These are phyloP conservation scores for Trichoderma arundinaceum DNA, from an alignment of 2,329 filamentous ascomycete genomes.

Conservation along the genomic window DNA sequence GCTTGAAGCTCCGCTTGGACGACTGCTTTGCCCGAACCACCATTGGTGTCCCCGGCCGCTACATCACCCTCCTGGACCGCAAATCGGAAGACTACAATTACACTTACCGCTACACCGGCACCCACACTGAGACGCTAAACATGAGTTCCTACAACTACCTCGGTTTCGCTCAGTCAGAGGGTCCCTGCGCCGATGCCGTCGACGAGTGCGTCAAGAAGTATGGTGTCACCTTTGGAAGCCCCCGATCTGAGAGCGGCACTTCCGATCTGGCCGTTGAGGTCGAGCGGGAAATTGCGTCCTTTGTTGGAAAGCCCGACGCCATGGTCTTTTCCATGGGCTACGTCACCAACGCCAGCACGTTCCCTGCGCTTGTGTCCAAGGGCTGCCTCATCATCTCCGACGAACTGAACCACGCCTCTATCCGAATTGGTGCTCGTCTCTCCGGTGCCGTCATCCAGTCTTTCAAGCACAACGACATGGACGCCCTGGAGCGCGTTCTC, in stretches of 20 bases:
- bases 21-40: slow-evolving; percentile 94
- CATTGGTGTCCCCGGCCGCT: slow-evolving; percentile 91
- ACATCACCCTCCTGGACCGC: slow-evolving; percentile 90
- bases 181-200: slow-evolving; percentile 90
- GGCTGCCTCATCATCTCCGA: slow-evolving; percentile 95
- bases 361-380: slow-evolving; percentile 90
- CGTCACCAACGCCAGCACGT: slow-evolving; percentile 90
- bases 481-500: slow-evolving; percentile 80
- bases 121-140: slow-evolving; percentile 92
- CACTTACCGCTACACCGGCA: slow-evolving; percentile 87
- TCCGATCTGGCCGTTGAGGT: slow-evolving; percentile 88
- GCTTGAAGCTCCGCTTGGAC: slow-evolving; percentile 92
- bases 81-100: slow-evolving; percentile 90
- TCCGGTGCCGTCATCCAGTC: slow-evolving; percentile 94
- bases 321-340: slow-evolving; percentile 99
- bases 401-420: slow-evolving; percentile 97
- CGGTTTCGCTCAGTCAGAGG: slow-evolving; percentile 96
- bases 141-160: slow-evolving; percentile 99
- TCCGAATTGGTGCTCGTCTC: slow-evolving; percentile 90
- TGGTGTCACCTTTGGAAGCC: slow-evolving; percentile 81
- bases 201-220: slow-evolving; percentile 86
- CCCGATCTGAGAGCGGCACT: slow-evolving; percentile 83
- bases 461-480: slow-evolving; percentile 98
- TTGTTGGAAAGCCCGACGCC: slow-evolving; percentile 90
- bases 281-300: slow-evolving; percentile 84